These are phyloP conservation scores for Verticillium isaacii DNA, from an alignment of 2,329 filamentous ascomycete genomes.

Conservation along the genomic window DNA sequence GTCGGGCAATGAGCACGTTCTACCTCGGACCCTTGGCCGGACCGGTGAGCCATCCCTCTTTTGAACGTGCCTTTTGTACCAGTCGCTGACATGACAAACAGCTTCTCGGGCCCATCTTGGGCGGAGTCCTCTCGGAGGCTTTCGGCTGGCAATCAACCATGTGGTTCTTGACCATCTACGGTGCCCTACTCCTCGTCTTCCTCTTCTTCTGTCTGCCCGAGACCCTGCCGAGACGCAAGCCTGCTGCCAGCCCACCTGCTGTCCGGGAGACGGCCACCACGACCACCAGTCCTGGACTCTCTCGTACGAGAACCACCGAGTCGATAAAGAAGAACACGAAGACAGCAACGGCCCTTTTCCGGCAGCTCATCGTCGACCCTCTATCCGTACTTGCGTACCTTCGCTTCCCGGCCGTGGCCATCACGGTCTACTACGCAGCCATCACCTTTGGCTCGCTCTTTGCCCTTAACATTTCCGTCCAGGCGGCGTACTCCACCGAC, in stretches of 20 bases:
- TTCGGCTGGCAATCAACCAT: constrained; percentile 73
- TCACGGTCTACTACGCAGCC: constrained; percentile 70
- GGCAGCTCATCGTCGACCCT: constrained; percentile 66
- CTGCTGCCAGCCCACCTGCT: constrained; percentile 8
- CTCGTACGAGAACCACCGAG: constrained; percentile 55
- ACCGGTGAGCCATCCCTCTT: constrained; percentile 41
- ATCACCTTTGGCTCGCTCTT: constrained; percentile 74
- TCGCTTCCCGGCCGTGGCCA: constrained; percentile 66
- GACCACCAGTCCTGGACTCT: constrained; percentile 18
- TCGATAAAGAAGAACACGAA: constrained; percentile 55
- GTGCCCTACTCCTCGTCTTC: constrained; percentile 49
- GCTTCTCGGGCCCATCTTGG: constrained; percentile 58
- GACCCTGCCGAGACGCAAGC: constrained; percentile 44
- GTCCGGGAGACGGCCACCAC: background rate
- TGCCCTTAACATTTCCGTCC: constrained; percentile 71
- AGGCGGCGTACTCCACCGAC: constrained; percentile 59
- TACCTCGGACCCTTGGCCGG: constrained; percentile 75
- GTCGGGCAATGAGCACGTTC: constrained; percentile 76
- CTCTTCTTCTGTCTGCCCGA: constrained; percentile 61
- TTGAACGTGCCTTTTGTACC: constrained; percentile 36
- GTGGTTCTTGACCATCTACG: constrained; percentile 73
- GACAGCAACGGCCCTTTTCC: constrained; percentile 46
- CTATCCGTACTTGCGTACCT: constrained; percentile 67
- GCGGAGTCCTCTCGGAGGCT: constrained; percentile 63
- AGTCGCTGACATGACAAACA: background rate